Evolutionary conservation across 106 monocot genomes (phyloP).

Genomic region (Allium cepa): DNA sequence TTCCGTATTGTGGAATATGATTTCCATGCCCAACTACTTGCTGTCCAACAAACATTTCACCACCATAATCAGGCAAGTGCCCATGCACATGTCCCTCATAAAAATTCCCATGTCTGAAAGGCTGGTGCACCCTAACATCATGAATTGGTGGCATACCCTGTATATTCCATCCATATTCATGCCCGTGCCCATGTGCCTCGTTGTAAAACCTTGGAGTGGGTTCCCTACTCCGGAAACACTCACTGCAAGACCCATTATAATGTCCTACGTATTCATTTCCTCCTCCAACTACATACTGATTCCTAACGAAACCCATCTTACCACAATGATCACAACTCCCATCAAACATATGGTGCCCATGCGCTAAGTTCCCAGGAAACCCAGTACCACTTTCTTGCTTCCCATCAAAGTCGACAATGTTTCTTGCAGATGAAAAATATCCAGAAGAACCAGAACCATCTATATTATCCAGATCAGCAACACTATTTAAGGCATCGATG

Average conservation of each 20-base stretch:
- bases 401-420: too few species aligned
- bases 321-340: conserved; percentile 57
- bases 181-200: conserved; percentile 39
- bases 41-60: conserved; percentile 31
- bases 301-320: conserved; percentile 12
- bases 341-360: conserved; percentile 26
- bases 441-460: too few species aligned
- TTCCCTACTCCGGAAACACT: conserved; percentile 41
- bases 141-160: conserved; percentile 12
- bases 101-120: conserved; percentile 21
- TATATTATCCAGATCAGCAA: conserved; percentile 12
- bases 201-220: conserved; percentile 18
- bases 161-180: conserved; percentile 12
- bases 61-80: conserved; percentile 10
- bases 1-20: conserved; percentile 34
- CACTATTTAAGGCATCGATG: conserved; percentile 79
- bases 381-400: conserved; percentile 54
- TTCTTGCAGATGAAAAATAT: too few species aligned
- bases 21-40: conserved; percentile 26
- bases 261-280: conserved; percentile 29
- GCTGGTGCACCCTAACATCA: conserved; percentile 20
- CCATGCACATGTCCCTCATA: conserved; percentile 31
- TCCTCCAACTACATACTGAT: conserved; percentile 13
- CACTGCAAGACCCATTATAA: conserved; percentile 25
- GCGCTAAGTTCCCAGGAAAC: conserved; percentile 58